Conservation (phyloP, 1,284 basidiomycete species). For the Puccinia polysora region DNA sequence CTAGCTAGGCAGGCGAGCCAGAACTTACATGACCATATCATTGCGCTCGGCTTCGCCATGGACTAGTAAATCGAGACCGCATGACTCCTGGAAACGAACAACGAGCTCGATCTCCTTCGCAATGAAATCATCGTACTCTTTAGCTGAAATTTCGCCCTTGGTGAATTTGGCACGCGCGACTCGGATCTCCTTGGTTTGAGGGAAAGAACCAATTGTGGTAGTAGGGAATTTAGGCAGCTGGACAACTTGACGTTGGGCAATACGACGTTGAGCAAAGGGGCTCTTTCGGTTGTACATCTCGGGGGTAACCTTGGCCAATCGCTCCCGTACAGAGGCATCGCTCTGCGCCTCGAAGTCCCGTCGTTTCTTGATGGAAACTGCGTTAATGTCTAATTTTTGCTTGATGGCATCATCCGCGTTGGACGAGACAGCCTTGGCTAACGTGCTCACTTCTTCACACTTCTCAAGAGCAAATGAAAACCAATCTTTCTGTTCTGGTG, state of each 20-base stretch:
- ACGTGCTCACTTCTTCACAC: slow-evolving; percentile 79
- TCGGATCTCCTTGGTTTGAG: slow-evolving; percentile 97
- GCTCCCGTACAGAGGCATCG: slow-evolving; percentile 90
- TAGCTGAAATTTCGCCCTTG: slow-evolving; percentile 83
- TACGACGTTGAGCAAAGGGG: slow-evolving; percentile 79
- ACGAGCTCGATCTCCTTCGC: slow-evolving; percentile 94
- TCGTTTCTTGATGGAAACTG: slow-evolving; percentile 83
- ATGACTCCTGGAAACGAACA: slow-evolving; percentile 92
- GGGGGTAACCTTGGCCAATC: slow-evolving; percentile 83
- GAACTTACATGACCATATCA: slow-evolving; percentile 54
- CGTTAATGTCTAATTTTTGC: slow-evolving; percentile 75
- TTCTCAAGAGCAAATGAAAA: slow-evolving; percentile 99
- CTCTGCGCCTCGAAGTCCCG: slow-evolving; percentile 93
- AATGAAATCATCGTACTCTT: slow-evolving; percentile 95
- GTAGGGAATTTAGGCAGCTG: slow-evolving; percentile 95
- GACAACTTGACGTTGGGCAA: slow-evolving; percentile 82
- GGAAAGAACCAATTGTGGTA: slow-evolving; percentile 85
- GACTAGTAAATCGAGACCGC: slow-evolving; percentile 93
- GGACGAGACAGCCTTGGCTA: slow-evolving; percentile 71
- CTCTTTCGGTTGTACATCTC: slow-evolving; percentile 85
- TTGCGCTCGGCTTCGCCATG: slow-evolving; percentile 81
- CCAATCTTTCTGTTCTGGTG: slow-evolving; percentile 89
- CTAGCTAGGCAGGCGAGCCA: too few species aligned
- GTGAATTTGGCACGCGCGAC: slow-evolving; percentile 86
- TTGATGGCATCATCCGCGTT: slow-evolving; percentile 60